phyloP scores from a whole-genome alignment of 306 rosid genomes.

The Adenanthera pavonina region DNA sequence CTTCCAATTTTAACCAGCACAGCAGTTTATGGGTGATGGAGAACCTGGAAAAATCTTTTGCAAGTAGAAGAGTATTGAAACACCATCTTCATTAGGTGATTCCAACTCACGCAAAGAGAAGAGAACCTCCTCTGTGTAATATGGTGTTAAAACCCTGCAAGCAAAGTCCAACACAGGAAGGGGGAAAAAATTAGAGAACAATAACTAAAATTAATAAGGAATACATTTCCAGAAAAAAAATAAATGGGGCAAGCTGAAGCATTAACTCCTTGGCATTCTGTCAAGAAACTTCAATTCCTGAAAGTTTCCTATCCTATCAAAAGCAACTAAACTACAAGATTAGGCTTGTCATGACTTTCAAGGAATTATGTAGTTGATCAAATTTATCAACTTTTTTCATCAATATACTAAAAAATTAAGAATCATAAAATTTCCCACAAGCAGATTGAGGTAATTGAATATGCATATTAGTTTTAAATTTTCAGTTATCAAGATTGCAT shows the following conservation, averaged over 20 bases:
- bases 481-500: neutral
- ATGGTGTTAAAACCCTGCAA: slow-evolving; percentile 92
- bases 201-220: slow-evolving; percentile 17
- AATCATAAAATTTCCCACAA: slow-evolving; percentile 8
- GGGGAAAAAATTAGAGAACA: neutral
- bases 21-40: slow-evolving; percentile 17
- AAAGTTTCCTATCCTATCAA: slow-evolving; percentile 13
- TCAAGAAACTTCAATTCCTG: slow-evolving; percentile 5
- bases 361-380: slow-evolving; percentile 11
- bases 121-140: slow-evolving; percentile 93
- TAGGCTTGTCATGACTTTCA: slow-evolving; percentile 16
- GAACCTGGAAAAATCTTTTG: slow-evolving; percentile 96
- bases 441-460: slow-evolving; percentile 6
- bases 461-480: neutral
- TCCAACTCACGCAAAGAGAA: slow-evolving; percentile 81
- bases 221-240: neutral
- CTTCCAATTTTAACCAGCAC: slow-evolving; percentile 4
- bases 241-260: slow-evolving; percentile 13
- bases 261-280: slow-evolving; percentile 7
- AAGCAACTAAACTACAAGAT: slow-evolving; percentile 21
- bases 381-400: neutral
- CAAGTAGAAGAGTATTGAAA: slow-evolving; percentile 90
- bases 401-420: neutral
- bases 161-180: slow-evolving; percentile 20
- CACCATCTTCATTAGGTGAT: slow-evolving; percentile 88